Base-by-base conservation (phyloP, 305 asterid species). In the Caryopteris hybrid region DNA sequence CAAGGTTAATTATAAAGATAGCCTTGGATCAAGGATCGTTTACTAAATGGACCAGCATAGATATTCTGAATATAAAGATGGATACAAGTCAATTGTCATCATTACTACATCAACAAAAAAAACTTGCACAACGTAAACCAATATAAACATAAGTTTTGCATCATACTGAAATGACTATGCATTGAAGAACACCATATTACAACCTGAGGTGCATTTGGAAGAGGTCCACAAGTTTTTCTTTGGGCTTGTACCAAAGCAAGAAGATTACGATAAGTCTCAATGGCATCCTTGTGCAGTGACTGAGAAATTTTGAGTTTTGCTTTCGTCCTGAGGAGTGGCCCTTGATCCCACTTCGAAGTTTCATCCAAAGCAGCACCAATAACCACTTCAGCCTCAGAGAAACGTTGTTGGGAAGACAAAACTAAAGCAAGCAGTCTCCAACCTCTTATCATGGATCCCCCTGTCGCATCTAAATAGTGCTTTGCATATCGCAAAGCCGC, bases 201-300 rank as follows among this genome's bases (percentile, higher is more conserved):
- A 80, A 93, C 99, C 95, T 88, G 91, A 74, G 83, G 79, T 60
- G 72, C 78, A 69, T 63, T 78, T 74, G 76, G 82, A 39, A 74
- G 83, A 68, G 91, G 86, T 47, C 93, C 97, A 79, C 73, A 75
- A 59, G 89, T 76, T 78, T 94, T 89, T 68, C 84, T 82, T 83
- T 94, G 97, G 65, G 97, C 93, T 75, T 91, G 99, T 68, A 94
- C 96, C 70, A 94, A 74, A 51, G 96, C 96, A 72, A 94, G 99
- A 79, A 94, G 95, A 74, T 80, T 69, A 4, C 96, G 87, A 34
- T 83, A 94, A 77, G 96, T 90, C 79, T 94, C 95, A 62, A 94
- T 77, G 6, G 99, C 95, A 59, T 91, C 95, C 58, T 80, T 85
- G 80, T 86, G 91, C 43, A 54, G 80, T 2, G 95, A 91, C 84